These are phyloP conservation scores for Torrubiellomyces zombiae DNA, from an alignment of 2,329 filamentous ascomycete genomes.

Conservation along the genomic window DNA sequence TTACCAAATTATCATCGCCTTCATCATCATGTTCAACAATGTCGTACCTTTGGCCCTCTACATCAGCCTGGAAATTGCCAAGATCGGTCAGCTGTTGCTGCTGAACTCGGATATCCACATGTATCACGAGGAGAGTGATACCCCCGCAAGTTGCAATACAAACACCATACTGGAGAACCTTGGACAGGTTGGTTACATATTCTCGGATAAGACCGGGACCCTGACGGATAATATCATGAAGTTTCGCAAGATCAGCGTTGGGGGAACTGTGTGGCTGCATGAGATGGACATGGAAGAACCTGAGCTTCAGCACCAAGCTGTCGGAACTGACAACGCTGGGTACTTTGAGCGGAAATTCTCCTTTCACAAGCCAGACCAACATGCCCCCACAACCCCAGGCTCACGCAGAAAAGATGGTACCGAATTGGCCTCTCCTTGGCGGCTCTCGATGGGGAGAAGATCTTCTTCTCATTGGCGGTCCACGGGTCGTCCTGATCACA, in stretches of 20 bases:
- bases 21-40: conserved; percentile 94
- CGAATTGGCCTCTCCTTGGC: conserved; percentile 12
- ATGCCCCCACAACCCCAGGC: conserved; percentile 15
- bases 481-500: conserved; percentile 27
- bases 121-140: conserved; percentile 74
- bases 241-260: conserved; percentile 82
- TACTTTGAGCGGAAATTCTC: conserved; percentile 9
- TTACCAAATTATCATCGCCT: conserved; percentile 71
- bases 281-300: conserved; percentile 47
- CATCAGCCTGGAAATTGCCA: conserved; percentile 77
- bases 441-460: conserved; percentile 18
- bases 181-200: conserved; percentile 77
- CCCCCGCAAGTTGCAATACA: conserved; percentile 76
- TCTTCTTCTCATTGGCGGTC: conserved; percentile 35
- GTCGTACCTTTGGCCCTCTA: conserved; percentile 85
- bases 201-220: conserved; percentile 90
- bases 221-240: conserved; percentile 93
- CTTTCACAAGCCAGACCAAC: conserved; percentile 12
- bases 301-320: conserved; percentile 8
- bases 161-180: conserved; percentile 92
- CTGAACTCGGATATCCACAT: conserved; percentile 71
- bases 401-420: conserved; percentile 9
- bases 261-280: conserved; percentile 78
- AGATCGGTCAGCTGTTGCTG: conserved; percentile 62
- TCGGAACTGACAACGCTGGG: neutral